A percentile compares a stretch with the other conserved stretches of the same genome.
These are phyloP conservation scores for Solanum lignicaule DNA, from an alignment of 257 asterid species.

Conservation along the genomic window DNA sequence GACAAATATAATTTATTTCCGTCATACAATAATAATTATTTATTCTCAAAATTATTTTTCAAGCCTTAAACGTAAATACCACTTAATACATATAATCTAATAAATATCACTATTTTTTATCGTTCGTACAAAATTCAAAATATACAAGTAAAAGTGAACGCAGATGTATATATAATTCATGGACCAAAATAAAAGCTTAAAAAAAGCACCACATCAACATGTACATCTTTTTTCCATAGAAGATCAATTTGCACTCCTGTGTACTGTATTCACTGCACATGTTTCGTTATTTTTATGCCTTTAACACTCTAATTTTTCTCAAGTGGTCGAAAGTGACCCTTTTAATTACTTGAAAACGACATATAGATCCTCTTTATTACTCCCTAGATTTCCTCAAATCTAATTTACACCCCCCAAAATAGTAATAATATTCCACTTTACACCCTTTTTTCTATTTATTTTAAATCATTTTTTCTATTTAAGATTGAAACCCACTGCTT, in stretches of 20 bases:
- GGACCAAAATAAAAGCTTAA: neutral
- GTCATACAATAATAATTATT: too few relatives aligned
- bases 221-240: neutral
- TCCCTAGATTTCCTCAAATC: neutral
- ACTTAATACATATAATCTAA: too few relatives aligned
- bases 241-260: neutral
- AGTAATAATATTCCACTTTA: neutral
- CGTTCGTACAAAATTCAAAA: too few relatives aligned
- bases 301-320: neutral
- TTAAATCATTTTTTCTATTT: neutral
- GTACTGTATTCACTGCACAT: constrained; percentile 15
- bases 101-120: too few relatives aligned
- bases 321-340: neutral
- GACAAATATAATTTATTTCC: fast-evolving
- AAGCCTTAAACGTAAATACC: too few relatives aligned
- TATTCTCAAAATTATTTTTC: too few relatives aligned
- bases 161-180: neutral
- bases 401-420: neutral
- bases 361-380: neutral
- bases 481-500: neutral
- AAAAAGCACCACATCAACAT: constrained; percentile 2
- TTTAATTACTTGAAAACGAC: neutral
- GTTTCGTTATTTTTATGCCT: constrained; percentile 8
- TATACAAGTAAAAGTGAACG: neutral
- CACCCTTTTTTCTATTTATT: neutral